phyloP scores from a whole-genome alignment of 768 basidiomycete species.

The Asterophora lycoperdoides region DNA sequence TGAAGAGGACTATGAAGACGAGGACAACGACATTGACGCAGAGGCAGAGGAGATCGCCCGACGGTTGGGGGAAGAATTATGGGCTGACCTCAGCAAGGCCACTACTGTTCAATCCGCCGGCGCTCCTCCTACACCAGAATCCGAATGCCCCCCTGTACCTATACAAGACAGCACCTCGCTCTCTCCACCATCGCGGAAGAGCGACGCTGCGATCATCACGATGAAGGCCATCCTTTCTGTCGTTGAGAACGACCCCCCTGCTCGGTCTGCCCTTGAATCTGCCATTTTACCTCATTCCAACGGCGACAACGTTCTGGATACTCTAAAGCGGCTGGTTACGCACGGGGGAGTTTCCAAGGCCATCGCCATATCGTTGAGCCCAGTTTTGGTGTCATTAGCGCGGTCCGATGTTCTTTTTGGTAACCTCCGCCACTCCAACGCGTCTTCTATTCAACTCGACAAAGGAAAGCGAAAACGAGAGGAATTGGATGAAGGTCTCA shows the following conservation, averaged over 20 bases:
- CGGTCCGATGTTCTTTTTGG: slow-evolving; percentile 64
- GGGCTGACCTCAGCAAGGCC: slow-evolving; percentile 70
- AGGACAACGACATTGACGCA: slow-evolving; percentile 59
- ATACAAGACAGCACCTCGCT: slow-evolving; percentile 5
- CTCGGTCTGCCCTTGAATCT: slow-evolving; percentile 49
- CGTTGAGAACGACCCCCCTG: slow-evolving; percentile 52
- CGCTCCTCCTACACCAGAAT: slow-evolving; percentile 3
- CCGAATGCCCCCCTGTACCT: neutral
- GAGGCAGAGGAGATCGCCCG: slow-evolving; percentile 74
- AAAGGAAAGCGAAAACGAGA: slow-evolving; percentile 77
- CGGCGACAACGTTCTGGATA: slow-evolving; percentile 50
- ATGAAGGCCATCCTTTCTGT: slow-evolving; percentile 60
- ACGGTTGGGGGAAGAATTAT: slow-evolving; percentile 69
- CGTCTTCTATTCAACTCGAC: slow-evolving; percentile 57
- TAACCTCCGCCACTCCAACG: slow-evolving; percentile 58
- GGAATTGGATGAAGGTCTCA: slow-evolving; percentile 39
- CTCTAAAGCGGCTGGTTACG: slow-evolving; percentile 46
- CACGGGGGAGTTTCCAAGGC: slow-evolving; percentile 47
- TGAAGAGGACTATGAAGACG: slow-evolving; percentile 48
- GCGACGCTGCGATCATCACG: slow-evolving; percentile 58
- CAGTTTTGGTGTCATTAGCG: slow-evolving; percentile 60
- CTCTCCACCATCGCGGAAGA: slow-evolving; percentile 35
- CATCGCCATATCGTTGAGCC: slow-evolving; percentile 54
- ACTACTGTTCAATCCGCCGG: slow-evolving; percentile 37
- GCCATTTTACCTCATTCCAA: slow-evolving; percentile 44